Evolutionary conservation across 2,329 filamentous ascomycete genomes (phyloP), one percentile per base, ranked within the genome.

Genomic region (Keithomyces neogunnii): DNA sequence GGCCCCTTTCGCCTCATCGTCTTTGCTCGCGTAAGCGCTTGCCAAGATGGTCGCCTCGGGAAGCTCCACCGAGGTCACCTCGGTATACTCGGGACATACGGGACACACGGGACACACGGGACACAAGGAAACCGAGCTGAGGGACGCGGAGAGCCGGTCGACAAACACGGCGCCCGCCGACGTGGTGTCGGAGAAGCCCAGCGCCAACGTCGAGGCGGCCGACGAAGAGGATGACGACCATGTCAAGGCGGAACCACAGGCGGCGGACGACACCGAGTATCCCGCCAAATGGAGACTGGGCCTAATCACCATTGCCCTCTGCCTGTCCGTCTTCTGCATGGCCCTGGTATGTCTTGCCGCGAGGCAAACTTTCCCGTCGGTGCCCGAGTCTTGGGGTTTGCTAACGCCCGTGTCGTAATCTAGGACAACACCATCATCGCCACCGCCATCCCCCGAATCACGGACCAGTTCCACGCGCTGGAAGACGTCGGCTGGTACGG

Each of bases 341-440:
- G 52, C 52, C 13, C 35, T 54, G 49, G 52, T 54, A 51, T 1
- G 52, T 45, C 19, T 19, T 9, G 5, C n/a, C 5, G 19, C 38
- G 5, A 5, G n/a, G 11, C 11, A 38, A 10, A 19, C 2, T 13
- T 4, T 11, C 5, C 7, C 5, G 36, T 5, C 36, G 5, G 36
- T 38, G 6, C 11, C 45, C 36, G 11, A 5, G 36, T 38, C 36
- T 38, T 13, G 10, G 4, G 4, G 5, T 39, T 39, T 4, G n/a
- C 36, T 39, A 19, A 19, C 19, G 19, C 19, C 19, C 19, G 8
- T 19, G 9, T 19, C 52, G 49, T 29, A 42, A n/a, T 31, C 9
- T n/a, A 66, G 65, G 67, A 69, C 55, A 63, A 62, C 54, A 66
- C 65, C 8, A 70, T 71, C 49, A 64, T 71, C 31, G 60, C 69